Evolutionary conservation across 2,329 filamentous ascomycete genomes (phyloP).

Genomic region (Apiospora sp.): DNA sequence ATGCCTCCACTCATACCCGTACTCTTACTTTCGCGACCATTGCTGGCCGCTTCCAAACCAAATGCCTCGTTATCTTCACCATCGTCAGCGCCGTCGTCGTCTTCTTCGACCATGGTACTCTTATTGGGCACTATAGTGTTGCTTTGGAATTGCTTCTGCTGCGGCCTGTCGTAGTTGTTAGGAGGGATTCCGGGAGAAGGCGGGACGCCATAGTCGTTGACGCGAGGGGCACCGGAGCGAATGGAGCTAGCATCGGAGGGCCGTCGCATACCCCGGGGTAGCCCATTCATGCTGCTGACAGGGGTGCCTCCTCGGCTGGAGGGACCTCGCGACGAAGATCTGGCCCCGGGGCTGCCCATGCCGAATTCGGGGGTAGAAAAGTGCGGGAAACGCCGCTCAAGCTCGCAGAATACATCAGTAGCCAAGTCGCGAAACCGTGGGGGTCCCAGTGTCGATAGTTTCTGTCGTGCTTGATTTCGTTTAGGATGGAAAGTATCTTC

Average conservation of each 20-base stretch:
- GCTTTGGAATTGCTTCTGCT: conserved; percentile 89
- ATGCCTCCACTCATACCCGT: conserved; percentile 39
- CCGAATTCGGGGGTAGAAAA: conserved; percentile 76
- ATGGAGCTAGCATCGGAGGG: conserved; percentile 71
- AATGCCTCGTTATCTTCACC: conserved; percentile 70
- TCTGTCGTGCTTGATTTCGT: conserved; percentile 95
- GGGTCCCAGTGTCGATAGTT: conserved; percentile 86
- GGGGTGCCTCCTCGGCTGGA: conserved; percentile 70
- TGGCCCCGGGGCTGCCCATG: conserved; percentile 64
- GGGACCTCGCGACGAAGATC: conserved; percentile 66
- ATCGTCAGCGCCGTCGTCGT: conserved; percentile 73
- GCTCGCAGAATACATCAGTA: conserved; percentile 94
- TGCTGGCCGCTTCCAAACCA: conserved; percentile 56
- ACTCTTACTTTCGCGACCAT: conserved; percentile 48
- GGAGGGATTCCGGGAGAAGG: conserved; percentile 65
- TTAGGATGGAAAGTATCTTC: conserved; percentile 94
- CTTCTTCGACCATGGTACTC: conserved; percentile 96
- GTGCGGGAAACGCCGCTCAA: conserved; percentile 87
- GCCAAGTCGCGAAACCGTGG: conserved; percentile 90
- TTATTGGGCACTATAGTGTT: conserved; percentile 98
- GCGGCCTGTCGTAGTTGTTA: conserved; percentile 78
- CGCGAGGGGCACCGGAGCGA: conserved; percentile 49
- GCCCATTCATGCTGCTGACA: conserved; percentile 58
- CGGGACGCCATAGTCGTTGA: conserved; percentile 61
- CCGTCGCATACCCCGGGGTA: conserved; percentile 59